These are phyloP conservation scores for Apiospora aurea DNA, from an alignment of 2,329 filamentous ascomycete genomes.

Conservation along the genomic window DNA sequence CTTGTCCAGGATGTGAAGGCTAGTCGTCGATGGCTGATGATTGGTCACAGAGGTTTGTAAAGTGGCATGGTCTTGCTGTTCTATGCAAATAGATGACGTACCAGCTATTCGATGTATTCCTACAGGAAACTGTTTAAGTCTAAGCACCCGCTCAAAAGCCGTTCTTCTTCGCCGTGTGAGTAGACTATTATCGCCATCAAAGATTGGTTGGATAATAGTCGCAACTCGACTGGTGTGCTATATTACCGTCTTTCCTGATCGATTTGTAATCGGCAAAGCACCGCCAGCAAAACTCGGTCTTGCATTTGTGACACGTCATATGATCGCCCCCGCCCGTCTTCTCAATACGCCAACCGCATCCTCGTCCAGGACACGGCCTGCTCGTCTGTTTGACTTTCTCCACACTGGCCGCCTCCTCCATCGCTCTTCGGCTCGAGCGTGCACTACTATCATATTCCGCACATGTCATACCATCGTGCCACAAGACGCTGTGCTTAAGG, in stretches of 20 bases:
- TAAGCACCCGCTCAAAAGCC: conserved; percentile 4
- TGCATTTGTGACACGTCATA: no score
- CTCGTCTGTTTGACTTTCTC: conserved; percentile 2
- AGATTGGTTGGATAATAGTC: not conserved
- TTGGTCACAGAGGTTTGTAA: not conserved
- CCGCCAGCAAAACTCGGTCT: no score
- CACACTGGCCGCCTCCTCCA: not conserved
- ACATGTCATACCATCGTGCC: not conserved
- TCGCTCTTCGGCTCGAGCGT: not conserved
- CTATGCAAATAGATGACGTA: conserved; percentile 2
- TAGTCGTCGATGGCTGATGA: not conserved
- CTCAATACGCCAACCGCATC: no score
- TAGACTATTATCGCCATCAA: conserved; percentile 8
- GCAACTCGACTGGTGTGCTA: not conserved
- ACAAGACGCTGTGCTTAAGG: not conserved
- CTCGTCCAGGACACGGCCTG: not conserved
- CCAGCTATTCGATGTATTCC: not conserved
- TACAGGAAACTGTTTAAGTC: conserved; percentile 3
- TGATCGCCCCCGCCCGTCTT: no score
- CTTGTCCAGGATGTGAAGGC: not conserved
- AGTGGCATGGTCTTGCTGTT: not conserved
- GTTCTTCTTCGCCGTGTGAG: conserved; percentile 3
- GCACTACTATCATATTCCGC: no score
- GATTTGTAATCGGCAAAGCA: no score
- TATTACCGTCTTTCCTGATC: no score